Evolutionary conservation across 2,329 filamentous ascomycete genomes (phyloP).

Genomic region (Coleophoma crateriformis): DNA sequence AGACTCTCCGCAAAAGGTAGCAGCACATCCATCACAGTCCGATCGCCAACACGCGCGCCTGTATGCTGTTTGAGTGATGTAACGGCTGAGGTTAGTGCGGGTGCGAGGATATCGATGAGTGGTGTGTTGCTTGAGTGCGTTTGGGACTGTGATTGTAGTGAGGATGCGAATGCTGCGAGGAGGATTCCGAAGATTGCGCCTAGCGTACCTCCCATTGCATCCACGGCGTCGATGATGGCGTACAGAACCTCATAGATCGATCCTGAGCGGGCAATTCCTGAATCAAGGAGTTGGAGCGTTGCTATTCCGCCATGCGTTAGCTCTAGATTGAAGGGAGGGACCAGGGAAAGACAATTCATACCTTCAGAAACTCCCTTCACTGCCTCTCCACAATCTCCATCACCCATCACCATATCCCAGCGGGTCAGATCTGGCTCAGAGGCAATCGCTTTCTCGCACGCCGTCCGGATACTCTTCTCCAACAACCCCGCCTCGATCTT

Average conservation of each 20-base stretch:
- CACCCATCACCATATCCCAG: slow-evolving; percentile 30
- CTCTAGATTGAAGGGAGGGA: not conserved
- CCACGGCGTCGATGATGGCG: slow-evolving; percentile 25
- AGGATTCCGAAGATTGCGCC: slow-evolving; percentile 1
- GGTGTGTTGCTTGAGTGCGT: not conserved
- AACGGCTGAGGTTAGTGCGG: not conserved
- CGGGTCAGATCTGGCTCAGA: slow-evolving; percentile 26
- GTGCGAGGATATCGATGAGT: not conserved
- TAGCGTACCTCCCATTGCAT: slow-evolving; percentile 25
- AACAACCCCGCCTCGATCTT: slow-evolving; percentile 23
- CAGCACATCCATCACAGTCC: slow-evolving; percentile 11
- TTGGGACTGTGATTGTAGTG: slow-evolving; percentile 12
- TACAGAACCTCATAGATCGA: slow-evolving; percentile 26
- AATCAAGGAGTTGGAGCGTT: slow-evolving; percentile 23
- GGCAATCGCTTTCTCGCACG: slow-evolving; percentile 28
- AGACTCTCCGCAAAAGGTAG: slow-evolving; percentile 12
- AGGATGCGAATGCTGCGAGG: slow-evolving; percentile 3
- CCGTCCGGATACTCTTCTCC: slow-evolving; percentile 20
- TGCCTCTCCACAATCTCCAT: slow-evolving; percentile 27
- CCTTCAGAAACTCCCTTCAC: slow-evolving; percentile 21
- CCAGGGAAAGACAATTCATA: not conserved
- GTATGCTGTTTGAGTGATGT: not conserved
- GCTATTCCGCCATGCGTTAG: slow-evolving; percentile 7
- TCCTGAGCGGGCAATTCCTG: slow-evolving; percentile 22
- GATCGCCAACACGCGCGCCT: not conserved